A percentile compares a stretch with the other conserved stretches of the same genome.
Evolutionary conservation across 2,329 filamentous ascomycete species (phyloP).

Genomic region (Penicillium brevicompactum): DNA sequence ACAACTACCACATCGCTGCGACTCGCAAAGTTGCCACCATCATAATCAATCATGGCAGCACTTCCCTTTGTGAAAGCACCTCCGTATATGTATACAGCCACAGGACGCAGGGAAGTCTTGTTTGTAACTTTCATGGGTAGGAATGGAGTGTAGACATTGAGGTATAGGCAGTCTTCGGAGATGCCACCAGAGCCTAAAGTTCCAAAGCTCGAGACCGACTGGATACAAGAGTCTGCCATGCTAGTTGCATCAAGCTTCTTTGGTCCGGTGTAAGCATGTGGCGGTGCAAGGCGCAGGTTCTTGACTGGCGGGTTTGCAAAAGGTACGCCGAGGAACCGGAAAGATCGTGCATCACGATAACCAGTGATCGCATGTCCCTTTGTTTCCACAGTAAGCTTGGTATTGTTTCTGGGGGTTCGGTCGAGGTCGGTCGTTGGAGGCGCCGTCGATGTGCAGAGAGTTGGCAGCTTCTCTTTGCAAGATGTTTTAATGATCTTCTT

Average conservation of each 20-base stretch:
- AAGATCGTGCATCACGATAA: constrained; percentile 32
- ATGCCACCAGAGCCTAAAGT: constrained; percentile 16
- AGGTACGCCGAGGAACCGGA: constrained; percentile 50
- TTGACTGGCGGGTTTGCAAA: constrained; percentile 51
- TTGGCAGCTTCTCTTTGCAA: constrained; percentile 19
- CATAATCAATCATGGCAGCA: constrained; percentile 31
- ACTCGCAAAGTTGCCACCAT: constrained; percentile 39
- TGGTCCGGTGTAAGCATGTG: constrained; percentile 29
- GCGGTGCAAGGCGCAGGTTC: constrained; percentile 46
- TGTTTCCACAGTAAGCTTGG: constrained; percentile 21
- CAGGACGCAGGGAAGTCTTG: constrained; percentile 18
- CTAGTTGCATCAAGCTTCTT: constrained; percentile 34
- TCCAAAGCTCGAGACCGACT: constrained; percentile 18
- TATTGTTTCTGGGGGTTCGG: constrained; percentile 12
- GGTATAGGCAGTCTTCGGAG: constrained; percentile 39
- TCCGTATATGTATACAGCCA: constrained; percentile 39
- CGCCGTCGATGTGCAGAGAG: constrained; percentile 25
- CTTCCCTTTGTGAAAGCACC: constrained; percentile 33
- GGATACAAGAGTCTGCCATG: constrained; percentile 22
- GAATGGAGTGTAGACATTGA: constrained; percentile 39
- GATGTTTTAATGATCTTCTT: constrained; percentile 9
- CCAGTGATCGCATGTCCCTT: constrained; percentile 25
- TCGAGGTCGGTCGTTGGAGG: constrained; percentile 23
- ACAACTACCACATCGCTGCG: constrained; percentile 41
- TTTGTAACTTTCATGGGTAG: constrained; percentile 21